Conservation (phyloP, 768 basidiomycete genomes). For the Boletus rufocinnamomeus region DNA sequence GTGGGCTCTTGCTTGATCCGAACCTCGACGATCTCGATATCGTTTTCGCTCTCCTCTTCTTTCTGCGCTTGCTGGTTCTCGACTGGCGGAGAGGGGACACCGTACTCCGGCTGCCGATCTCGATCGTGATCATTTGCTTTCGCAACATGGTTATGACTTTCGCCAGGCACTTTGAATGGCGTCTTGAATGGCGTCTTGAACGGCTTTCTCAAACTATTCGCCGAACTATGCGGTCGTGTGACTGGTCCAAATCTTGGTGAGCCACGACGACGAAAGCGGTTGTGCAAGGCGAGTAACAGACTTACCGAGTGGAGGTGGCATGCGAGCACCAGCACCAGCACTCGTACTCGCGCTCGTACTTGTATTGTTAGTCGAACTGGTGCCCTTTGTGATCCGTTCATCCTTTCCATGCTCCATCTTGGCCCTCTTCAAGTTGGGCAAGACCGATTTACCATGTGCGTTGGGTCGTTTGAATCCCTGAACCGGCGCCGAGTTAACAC, state of each 20-base stretch:
- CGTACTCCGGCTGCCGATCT: not conserved
- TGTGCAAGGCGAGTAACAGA: not conserved
- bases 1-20: not conserved
- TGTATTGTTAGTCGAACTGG: not conserved
- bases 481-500: slow-evolving; percentile 14
- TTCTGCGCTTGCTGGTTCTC: not conserved
- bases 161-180: slow-evolving; percentile 50
- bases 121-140: not conserved
- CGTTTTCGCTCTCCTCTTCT: slow-evolving; percentile 3
- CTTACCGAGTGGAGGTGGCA: slow-evolving; percentile 31
- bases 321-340: not conserved
- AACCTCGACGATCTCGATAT: slow-evolving; percentile 17
- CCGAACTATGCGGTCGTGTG: slow-evolving; percentile 50
- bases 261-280: not conserved
- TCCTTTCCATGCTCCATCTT: slow-evolving; percentile 17
- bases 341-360: not conserved
- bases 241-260: slow-evolving; percentile 32
- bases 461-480: slow-evolving; percentile 32
- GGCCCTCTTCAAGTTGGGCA: slow-evolving; percentile 24
- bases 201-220: slow-evolving; percentile 47
- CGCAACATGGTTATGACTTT: slow-evolving; percentile 23
- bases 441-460: slow-evolving; percentile 3
- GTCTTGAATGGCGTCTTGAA: slow-evolving; percentile 48
- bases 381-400: not conserved
- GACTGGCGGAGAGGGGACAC: not conserved